Conservation (phyloP, 1,284 basidiomycete genomes). For the Athelia psychrophila region DNA sequence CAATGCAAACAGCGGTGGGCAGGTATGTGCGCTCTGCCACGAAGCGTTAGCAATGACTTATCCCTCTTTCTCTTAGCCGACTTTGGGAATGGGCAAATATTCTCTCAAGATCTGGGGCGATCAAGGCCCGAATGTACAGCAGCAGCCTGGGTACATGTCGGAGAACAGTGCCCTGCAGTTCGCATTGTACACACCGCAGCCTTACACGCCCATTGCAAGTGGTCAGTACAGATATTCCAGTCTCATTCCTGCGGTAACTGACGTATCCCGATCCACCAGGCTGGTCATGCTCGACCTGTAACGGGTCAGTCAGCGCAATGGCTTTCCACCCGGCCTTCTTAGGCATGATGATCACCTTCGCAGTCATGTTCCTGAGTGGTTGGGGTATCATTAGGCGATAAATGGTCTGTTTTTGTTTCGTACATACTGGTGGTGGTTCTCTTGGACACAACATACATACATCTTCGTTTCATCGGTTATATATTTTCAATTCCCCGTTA, state of each 20-base stretch:
- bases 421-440: no score
- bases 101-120: slow-evolving; percentile 80
- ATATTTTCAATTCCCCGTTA: no score
- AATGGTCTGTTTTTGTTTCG: no score
- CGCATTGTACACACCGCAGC: slow-evolving; percentile 81
- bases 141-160: slow-evolving; percentile 63
- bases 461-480: no score
- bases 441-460: no score
- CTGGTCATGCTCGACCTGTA: not conserved
- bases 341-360: not conserved
- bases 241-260: no score
- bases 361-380: not conserved
- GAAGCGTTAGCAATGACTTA: no score
- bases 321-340: not conserved
- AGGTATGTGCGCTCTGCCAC: not conserved
- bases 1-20: slow-evolving; percentile 41
- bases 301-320: not conserved
- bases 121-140: slow-evolving; percentile 60
- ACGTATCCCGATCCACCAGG: not conserved
- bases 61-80: slow-evolving; percentile 49
- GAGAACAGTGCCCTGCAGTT: slow-evolving; percentile 75
- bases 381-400: not conserved
- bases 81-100: slow-evolving; percentile 74
- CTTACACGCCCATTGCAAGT: slow-evolving; percentile 71
- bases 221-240: slow-evolving; percentile 38